Percentiles rank a stretch among this genome's conserved stretches.
Evolutionary conservation across 2,329 filamentous ascomycete genomes (phyloP).

Genomic region (Penicillium sp.): DNA sequence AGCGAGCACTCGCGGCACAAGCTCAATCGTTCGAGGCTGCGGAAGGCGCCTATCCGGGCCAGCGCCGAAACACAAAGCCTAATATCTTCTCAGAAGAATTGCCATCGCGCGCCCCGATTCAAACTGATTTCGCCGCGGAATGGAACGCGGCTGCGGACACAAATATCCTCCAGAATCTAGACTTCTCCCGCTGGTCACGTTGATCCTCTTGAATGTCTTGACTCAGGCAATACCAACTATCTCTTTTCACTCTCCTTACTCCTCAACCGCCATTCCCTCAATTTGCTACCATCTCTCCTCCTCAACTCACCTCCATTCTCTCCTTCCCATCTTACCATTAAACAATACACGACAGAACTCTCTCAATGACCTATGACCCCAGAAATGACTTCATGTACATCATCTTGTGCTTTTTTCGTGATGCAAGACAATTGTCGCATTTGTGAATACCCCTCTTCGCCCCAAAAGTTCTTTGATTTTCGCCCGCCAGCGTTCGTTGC

Average conservation of each 20-base stretch:
- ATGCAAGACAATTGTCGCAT: slow-evolving; percentile 23
- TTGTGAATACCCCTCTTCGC: slow-evolving; percentile 32
- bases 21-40: slow-evolving; percentile 30
- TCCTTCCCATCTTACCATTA: neutral
- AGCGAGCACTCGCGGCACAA: slow-evolving; percentile 47
- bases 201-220: slow-evolving; percentile 15
- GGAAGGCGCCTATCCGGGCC: slow-evolving; percentile 36
- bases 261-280: neutral
- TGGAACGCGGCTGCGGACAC: slow-evolving; percentile 41
- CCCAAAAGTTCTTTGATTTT: slow-evolving; percentile 23
- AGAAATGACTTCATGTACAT: slow-evolving; percentile 30
- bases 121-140: slow-evolving; percentile 38
- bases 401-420: slow-evolving; percentile 22
- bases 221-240: neutral
- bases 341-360: slow-evolving; percentile 13
- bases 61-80: slow-evolving; percentile 41
- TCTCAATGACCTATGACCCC: slow-evolving; percentile 15
- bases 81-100: slow-evolving; percentile 40
- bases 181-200: slow-evolving; percentile 47
- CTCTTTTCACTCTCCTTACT: neutral
- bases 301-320: neutral
- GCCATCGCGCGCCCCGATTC: slow-evolving; percentile 35
- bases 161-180: slow-evolving; percentile 42
- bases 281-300: neutral
- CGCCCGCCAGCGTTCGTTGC: slow-evolving; percentile 5